Percentiles rank a stretch among this genome's conserved stretches.
Evolutionary conservation across 805 yeast species (phyloP).

Genomic region (Millerago galiae): DNA sequence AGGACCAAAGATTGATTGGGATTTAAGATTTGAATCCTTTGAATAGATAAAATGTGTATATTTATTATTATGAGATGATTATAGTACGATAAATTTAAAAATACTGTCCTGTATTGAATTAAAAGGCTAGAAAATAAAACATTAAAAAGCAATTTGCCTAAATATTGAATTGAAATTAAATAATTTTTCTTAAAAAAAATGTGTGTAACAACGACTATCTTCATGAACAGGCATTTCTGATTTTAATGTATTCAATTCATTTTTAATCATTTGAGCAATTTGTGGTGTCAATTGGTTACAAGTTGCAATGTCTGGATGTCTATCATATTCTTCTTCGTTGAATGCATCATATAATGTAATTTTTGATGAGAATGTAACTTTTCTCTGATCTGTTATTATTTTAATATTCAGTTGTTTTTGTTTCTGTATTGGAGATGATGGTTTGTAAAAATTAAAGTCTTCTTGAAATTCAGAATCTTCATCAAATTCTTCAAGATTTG

Average conservation of each 20-base stretch:
- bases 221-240: conserved; percentile 79
- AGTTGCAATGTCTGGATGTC: conserved; percentile 89
- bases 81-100: too few species aligned
- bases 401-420: too few species aligned
- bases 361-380: conserved; percentile 68
- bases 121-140: not conserved
- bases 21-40: conserved; percentile 68
- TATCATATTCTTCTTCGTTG: conserved; percentile 76
- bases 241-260: conserved; percentile 76
- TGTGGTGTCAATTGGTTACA: conserved; percentile 87
- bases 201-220: conserved; percentile 73
- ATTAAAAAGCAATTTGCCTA: too few species aligned
- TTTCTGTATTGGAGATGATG: too few species aligned
- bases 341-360: conserved; percentile 83
- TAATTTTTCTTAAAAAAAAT: conserved; percentile 46
- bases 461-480: not conserved
- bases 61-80: too few species aligned
- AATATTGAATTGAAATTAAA: not conserved
- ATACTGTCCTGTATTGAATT: too few species aligned
- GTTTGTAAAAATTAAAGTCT: not conserved
- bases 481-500: not conserved
- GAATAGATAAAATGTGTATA: conserved; percentile 7
- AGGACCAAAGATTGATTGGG: conserved; percentile 95
- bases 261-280: conserved; percentile 78
- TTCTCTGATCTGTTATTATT: not conserved